These are phyloP conservation scores for Leptodermis oblonga DNA, from an alignment of 257 asterid species.

Conservation along the genomic window DNA sequence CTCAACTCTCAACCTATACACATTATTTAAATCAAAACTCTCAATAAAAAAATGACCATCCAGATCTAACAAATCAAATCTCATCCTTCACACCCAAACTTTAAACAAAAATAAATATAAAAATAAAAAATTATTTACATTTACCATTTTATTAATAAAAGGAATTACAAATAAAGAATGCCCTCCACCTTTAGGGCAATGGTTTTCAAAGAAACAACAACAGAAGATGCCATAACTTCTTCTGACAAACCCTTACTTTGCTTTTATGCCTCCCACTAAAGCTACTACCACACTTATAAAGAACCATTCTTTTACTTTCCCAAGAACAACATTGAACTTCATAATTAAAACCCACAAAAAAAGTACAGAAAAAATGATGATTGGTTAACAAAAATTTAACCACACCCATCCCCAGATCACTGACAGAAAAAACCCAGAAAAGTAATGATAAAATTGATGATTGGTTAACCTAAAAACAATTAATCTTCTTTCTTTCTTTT, in stretches of 20 bases:
- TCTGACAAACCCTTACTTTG: conserved; percentile 13
- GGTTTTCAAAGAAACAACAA: not conserved
- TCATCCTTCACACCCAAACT: not conserved
- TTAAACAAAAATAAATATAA: not conserved
- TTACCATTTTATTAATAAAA: not conserved
- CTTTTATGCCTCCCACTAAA: conserved; percentile 12
- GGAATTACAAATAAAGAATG: conserved; percentile 1
- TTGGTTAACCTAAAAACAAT: conserved; percentile 11
- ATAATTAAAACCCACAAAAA: not conserved
- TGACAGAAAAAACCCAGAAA: not conserved
- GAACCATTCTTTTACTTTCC: not conserved
- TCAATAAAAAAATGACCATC: no score
- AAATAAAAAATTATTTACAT: conserved; percentile 4
- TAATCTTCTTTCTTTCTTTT: conserved; percentile 17
- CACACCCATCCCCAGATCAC: conserved; percentile 17
- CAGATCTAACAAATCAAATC: not conserved
- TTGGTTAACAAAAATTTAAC: conserved; percentile 19
- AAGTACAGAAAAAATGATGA: not conserved
- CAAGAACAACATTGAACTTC: not conserved
- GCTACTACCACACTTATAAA: not conserved
- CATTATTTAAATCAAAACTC: no score
- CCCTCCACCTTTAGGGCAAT: conserved; percentile 2
- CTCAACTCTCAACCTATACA: no score
- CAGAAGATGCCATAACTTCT: conserved; percentile 7
- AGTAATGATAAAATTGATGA: conserved; percentile 5